Base-by-base conservation (phyloP, 2,329 filamentous ascomycete species). In the Penicillium digitatum region DNA sequence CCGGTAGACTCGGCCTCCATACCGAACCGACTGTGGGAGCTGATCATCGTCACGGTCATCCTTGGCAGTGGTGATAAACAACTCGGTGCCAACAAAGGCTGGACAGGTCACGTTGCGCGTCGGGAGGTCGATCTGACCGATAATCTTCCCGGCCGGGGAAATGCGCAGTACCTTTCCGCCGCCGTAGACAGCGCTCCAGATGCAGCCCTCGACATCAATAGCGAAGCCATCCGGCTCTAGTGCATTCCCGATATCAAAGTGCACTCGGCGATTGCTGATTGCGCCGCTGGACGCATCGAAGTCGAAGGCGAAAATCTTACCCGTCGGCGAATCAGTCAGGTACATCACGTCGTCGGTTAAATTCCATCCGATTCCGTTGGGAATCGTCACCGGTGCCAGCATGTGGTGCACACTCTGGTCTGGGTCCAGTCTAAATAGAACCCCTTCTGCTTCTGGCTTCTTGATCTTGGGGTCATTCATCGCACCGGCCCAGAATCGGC, bases 101-200 rank as follows among this genome's bases (percentile, higher is more conserved):
- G 87, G 84, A 74, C 91, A 96, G 8, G 90, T 94, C 60, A 90
- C 83, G 72, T 90, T 88, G 58, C 81, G 81, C 12, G 91, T 95
- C 5, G 91, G 90, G 61, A 95, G 76, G 52, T 77, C 80, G 60
- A 96, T 80, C 75, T 90, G 83, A 7, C 89, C 90, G 5, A 92
- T 78, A 29, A 95, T 74, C 65, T 85, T 77, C 3, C 90, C 90
- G 48, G 81, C 72, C 5, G 85, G 83, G 45, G 82, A 84, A 66
- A 96, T 87, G 70, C 88, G 84, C 61, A 95, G 76, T 24, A 96
- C 89, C 57, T 84, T 82, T 56, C 82, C 79, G 59, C 87, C 88
- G 51, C 90, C 90, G 69, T 90, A 94, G n/a, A 94, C 79, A 8
- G 90, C 89, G 58, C 88, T 86, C 92, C 93, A 96, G 66, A 96